These are phyloP conservation scores for Colletotrichum gloeosporioides DNA, from an alignment of 2,329 filamentous ascomycete genomes.

Conservation along the genomic window DNA sequence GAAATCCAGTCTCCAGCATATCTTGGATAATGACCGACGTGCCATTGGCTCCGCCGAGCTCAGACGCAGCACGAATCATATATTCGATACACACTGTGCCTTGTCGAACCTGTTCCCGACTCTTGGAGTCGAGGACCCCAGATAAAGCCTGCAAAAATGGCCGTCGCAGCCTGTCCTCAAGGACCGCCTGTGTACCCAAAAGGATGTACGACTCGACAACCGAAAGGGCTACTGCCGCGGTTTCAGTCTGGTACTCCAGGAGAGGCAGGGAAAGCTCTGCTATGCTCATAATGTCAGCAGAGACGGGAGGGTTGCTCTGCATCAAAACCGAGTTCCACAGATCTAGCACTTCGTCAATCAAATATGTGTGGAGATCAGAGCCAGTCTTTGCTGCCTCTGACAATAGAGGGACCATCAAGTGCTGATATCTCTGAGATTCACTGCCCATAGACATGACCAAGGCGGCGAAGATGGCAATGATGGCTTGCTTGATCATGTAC, in stretches of 20 bases:
- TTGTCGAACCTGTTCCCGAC: slow-evolving; percentile 62
- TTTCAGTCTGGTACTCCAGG: slow-evolving; percentile 69
- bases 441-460: slow-evolving; percentile 86
- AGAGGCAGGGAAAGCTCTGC: slow-evolving; percentile 69
- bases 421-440: slow-evolving; percentile 79
- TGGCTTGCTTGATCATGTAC: slow-evolving; percentile 92
- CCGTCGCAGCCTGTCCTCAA: slow-evolving; percentile 60
- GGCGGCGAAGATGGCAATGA: slow-evolving; percentile 83
- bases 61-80: slow-evolving; percentile 66
- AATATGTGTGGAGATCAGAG: slow-evolving; percentile 78
- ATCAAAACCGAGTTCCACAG: slow-evolving; percentile 81
- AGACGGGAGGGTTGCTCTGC: slow-evolving; percentile 67
- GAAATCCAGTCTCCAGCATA: slow-evolving; percentile 67
- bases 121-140: slow-evolving; percentile 55
- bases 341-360: slow-evolving; percentile 91
- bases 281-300: slow-evolving; percentile 66
- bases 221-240: slow-evolving; percentile 64
- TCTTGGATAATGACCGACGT: slow-evolving; percentile 69
- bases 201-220: slow-evolving; percentile 75
- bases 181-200: slow-evolving; percentile 70
- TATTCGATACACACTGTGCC: slow-evolving; percentile 68
- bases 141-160: slow-evolving; percentile 55
- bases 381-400: slow-evolving; percentile 77
- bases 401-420: slow-evolving; percentile 82
- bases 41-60: slow-evolving; percentile 65